Conservation (phyloP, 164 flowering plant species). For the Magnolia kwangsiensis region DNA sequence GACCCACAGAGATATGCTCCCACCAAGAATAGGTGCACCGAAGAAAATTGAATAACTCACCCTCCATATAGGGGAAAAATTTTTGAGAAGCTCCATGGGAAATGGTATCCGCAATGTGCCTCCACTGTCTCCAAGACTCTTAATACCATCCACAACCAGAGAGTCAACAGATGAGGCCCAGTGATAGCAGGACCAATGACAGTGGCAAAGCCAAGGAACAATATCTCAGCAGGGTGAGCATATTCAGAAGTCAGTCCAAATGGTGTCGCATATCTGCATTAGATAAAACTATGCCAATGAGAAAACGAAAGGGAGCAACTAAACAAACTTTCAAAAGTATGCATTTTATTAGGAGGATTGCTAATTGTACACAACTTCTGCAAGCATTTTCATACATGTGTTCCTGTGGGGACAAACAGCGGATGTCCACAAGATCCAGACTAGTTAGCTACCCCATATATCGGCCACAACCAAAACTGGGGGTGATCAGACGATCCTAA, state of each 20-base stretch:
- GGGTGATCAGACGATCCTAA: too few relatives aligned
- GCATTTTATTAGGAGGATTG: too few relatives aligned
- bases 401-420: too few relatives aligned
- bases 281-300: background rate
- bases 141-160: constrained; percentile 94
- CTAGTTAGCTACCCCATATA: too few relatives aligned
- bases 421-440: too few relatives aligned
- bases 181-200: constrained; percentile 95
- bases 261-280: constrained; percentile 87
- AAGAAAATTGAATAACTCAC: constrained; percentile 34
- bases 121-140: constrained; percentile 98
- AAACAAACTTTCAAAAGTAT: too few relatives aligned
- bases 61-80: constrained; percentile 90
- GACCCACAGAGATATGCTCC: background rate
- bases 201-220: constrained; percentile 98
- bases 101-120: constrained; percentile 98
- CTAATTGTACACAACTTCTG: too few relatives aligned
- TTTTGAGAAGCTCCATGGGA: constrained; percentile 95
- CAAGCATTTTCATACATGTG: too few relatives aligned
- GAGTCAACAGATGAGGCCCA: constrained; percentile 90
- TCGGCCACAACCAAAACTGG: too few relatives aligned
- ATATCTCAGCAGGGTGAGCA: constrained; percentile 98
- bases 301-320: too few relatives aligned
- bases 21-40: background rate
- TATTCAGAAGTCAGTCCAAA: constrained; percentile 98